Evolutionary conservation across 2,329 filamentous ascomycete species (phyloP).

Genomic region (Epichloe brachyelytri): DNA sequence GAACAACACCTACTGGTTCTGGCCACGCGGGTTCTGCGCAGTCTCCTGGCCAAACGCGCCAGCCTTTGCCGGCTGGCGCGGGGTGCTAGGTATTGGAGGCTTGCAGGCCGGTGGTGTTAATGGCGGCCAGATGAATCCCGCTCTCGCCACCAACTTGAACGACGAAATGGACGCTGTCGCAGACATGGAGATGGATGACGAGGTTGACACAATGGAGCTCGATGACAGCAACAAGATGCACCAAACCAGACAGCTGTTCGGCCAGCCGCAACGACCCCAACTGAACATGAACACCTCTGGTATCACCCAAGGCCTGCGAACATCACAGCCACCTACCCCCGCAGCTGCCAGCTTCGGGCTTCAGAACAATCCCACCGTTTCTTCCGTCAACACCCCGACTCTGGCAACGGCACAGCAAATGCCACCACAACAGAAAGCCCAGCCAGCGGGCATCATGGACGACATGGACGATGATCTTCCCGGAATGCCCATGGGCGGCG

Average conservation of each 20-base stretch:
- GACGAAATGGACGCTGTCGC: conserved; percentile 75
- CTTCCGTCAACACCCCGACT: conserved; percentile 91
- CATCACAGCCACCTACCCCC: conserved; percentile 77
- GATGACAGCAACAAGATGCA: conserved; percentile 53
- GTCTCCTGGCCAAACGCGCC: conserved; percentile 19
- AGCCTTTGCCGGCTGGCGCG: conserved; percentile 18
- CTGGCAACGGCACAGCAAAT: conserved; percentile 71
- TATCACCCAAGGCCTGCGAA: conserved; percentile 63
- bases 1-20: conserved; percentile 19
- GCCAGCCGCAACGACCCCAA: conserved; percentile 51
- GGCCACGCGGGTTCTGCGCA: conserved; percentile 13
- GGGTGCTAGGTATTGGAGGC: conserved; percentile 27
- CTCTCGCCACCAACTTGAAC: conserved; percentile 26
- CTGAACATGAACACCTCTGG: conserved; percentile 73
- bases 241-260: conserved; percentile 56
- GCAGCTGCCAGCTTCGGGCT: conserved; percentile 64
- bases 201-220: conserved; percentile 52
- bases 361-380: conserved; percentile 90
- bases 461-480: conserved; percentile 66
- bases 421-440: conserved; percentile 45
- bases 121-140: conserved; percentile 27
- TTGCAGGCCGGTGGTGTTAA: conserved; percentile 15
- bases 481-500: conserved; percentile 48
- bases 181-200: conserved; percentile 95
- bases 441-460: conserved; percentile 37